phyloP scores from a whole-genome alignment of 2,329 filamentous ascomycete species.

The Fusarium xylarioides region DNA sequence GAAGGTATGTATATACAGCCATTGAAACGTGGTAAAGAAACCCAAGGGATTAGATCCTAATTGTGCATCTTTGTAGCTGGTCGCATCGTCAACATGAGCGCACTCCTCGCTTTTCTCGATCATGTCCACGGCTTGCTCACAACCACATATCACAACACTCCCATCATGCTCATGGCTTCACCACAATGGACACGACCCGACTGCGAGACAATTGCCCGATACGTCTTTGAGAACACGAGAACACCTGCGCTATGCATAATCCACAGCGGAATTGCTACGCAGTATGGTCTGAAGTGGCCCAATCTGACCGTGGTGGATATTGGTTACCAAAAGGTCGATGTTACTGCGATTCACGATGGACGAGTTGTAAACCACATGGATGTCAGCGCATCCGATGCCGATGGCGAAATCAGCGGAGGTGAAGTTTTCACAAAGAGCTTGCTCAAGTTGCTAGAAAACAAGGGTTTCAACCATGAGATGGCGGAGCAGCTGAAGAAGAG shows the following conservation, averaged over 20 bases:
- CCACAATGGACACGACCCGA: constrained; percentile 91
- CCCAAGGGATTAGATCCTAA: constrained; percentile 17
- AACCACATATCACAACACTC: constrained; percentile 94
- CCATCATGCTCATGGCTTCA: constrained; percentile 88
- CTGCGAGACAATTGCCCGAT: constrained; percentile 87
- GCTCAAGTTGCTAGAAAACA: constrained; percentile 68
- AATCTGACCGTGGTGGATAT: constrained; percentile 91
- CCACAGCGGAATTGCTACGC: constrained; percentile 85
- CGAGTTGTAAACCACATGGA: constrained; percentile 73
- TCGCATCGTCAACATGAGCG: constrained; percentile 87
- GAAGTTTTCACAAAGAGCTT: constrained; percentile 85
- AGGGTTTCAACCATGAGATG: constrained; percentile 71
- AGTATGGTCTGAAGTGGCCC: constrained; percentile 80
- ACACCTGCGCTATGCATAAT: constrained; percentile 91
- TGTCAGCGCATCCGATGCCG: constrained; percentile 65
- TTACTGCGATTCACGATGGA: constrained; percentile 89
- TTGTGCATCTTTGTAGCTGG: constrained; percentile 63
- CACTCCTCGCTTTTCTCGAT: constrained; percentile 91
- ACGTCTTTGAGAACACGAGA: constrained; percentile 97
- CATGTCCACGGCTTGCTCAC: constrained; percentile 91
- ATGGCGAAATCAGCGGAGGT: constrained; percentile 74
- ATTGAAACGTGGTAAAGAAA: neutral
- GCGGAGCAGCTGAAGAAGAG: constrained; percentile 76
- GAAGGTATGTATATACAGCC: constrained; percentile 59
- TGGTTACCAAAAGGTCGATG: constrained; percentile 89